Conservation (phyloP, 1,284 basidiomycete species). For the Rhodotorula glutinis region DNA sequence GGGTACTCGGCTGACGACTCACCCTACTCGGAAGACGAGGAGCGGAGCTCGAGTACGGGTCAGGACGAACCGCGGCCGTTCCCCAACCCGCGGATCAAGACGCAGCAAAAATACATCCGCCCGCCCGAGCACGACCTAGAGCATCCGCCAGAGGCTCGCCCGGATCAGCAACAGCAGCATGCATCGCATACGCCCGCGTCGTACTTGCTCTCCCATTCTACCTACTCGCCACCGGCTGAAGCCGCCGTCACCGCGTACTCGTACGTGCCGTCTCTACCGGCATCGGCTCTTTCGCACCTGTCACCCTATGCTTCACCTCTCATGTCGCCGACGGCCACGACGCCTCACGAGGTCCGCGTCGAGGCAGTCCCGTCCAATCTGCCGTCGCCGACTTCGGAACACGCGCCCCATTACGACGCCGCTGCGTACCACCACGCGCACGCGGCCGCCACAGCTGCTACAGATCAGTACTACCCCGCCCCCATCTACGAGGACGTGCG, state of each 20-base stretch:
- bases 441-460: too few relatives aligned
- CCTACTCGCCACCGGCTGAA: neutral
- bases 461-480: neutral
- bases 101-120: conserved; percentile 8
- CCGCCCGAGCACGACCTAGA: neutral
- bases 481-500: conserved; percentile 6
- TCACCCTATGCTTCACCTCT: neutral
- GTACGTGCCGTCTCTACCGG: neutral
- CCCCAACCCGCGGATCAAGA: conserved; percentile 7
- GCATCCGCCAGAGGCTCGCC: neutral
- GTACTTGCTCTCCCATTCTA: neutral
- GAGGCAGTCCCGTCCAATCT: neutral
- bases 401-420: neutral
- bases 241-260: neutral
- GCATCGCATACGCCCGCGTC: neutral
- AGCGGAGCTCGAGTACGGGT: neutral
- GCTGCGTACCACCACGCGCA: neutral
- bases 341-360: conserved; percentile 1
- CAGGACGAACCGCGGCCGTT: conserved; percentile 9
- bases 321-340: neutral
- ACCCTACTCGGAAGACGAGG: conserved; percentile 2
- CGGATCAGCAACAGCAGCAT: neutral
- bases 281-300: neutral
- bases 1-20: neutral
- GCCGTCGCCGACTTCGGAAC: neutral